A percentile compares a stretch with the other conserved stretches of the same genome.
These are phyloP conservation scores for Apiospora saccharicola DNA, from an alignment of 2,329 filamentous ascomycete genomes.

Conservation along the genomic window DNA sequence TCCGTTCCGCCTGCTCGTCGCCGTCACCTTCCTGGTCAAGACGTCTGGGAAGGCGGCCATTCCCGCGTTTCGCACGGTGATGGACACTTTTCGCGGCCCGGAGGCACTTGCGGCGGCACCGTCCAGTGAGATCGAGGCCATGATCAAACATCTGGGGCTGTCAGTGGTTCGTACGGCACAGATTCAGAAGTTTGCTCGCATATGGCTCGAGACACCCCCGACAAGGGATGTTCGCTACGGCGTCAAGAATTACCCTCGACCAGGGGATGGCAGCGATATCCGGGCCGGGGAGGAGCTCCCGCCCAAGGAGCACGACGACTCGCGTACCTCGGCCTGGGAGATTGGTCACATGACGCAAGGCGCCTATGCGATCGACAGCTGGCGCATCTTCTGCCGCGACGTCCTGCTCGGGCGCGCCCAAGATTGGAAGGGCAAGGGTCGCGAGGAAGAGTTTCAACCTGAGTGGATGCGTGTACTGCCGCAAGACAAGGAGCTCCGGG, in stretches of 20 bases:
- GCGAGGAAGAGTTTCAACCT: constrained; percentile 69
- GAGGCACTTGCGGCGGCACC: constrained; percentile 65
- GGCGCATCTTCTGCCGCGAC: constrained; percentile 93
- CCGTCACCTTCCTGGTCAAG: constrained; percentile 84
- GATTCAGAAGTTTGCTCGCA: constrained; percentile 74
- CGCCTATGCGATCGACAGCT: constrained; percentile 85
- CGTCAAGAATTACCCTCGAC: constrained; percentile 55
- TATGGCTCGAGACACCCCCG: constrained; percentile 73
- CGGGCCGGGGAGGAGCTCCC: constrained; percentile 39
- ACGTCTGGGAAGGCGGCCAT: constrained; percentile 78
- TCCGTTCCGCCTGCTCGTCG: constrained; percentile 82
- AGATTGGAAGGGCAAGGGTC: constrained; percentile 70
- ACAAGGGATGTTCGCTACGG: constrained; percentile 60
- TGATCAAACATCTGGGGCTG: constrained; percentile 77
- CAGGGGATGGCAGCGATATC: constrained; percentile 41
- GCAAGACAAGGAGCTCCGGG: constrained; percentile 86
- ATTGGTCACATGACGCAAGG: constrained; percentile 86
- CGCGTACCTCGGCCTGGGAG: constrained; percentile 69
- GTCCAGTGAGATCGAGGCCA: constrained; percentile 60
- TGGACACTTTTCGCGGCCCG: constrained; percentile 72
- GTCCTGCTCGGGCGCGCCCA: constrained; percentile 69
- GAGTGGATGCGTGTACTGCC: constrained; percentile 86
- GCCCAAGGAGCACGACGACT: constrained; percentile 33
- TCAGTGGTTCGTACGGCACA: constrained; percentile 71
- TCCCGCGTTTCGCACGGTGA: constrained; percentile 75